These are phyloP conservation scores for Scheffersomyces amazonensis DNA, from an alignment of 805 yeast species.

Conservation along the genomic window DNA sequence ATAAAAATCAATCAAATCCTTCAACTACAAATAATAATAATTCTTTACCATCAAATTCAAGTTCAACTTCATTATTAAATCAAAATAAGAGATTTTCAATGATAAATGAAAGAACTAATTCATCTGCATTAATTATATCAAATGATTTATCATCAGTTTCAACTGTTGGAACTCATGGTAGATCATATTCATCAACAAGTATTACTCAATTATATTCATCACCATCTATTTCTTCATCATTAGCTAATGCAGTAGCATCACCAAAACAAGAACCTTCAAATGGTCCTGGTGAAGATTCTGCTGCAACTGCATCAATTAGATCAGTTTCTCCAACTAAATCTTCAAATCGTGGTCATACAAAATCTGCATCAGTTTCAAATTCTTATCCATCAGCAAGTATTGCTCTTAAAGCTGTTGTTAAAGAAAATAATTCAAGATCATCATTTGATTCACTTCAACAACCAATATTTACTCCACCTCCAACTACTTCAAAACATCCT, in stretches of 20 bases:
- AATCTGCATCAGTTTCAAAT: constrained; percentile 29
- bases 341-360: constrained; percentile 24
- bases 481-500: constrained; percentile 7
- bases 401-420: constrained; percentile 72
- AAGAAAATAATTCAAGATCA: constrained; percentile 44
- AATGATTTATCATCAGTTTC: constrained; percentile 7
- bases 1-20: constrained; percentile 21
- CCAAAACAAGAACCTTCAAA: constrained; percentile 17
- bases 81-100: constrained; percentile 44
- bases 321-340: constrained; percentile 19
- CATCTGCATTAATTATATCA: constrained; percentile 33
- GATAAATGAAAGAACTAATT: constrained; percentile 38
- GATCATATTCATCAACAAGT: constrained; percentile 33
- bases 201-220: constrained; percentile 46
- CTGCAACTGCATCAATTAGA: constrained; percentile 4
- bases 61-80: constrained; percentile 10
- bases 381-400: constrained; percentile 56
- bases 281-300: constrained; percentile 1
- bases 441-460: constrained; percentile 5
- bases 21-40: constrained; percentile 1
- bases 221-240: constrained; percentile 65
- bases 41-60: constrained; percentile 2
- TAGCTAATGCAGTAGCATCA: constrained; percentile 50
- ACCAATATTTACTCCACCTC: constrained; percentile 11
- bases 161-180: constrained; percentile 15